Conservation (phyloP, 495 filamentous ascomycete species). For the Jackrogersella minutella region DNA sequence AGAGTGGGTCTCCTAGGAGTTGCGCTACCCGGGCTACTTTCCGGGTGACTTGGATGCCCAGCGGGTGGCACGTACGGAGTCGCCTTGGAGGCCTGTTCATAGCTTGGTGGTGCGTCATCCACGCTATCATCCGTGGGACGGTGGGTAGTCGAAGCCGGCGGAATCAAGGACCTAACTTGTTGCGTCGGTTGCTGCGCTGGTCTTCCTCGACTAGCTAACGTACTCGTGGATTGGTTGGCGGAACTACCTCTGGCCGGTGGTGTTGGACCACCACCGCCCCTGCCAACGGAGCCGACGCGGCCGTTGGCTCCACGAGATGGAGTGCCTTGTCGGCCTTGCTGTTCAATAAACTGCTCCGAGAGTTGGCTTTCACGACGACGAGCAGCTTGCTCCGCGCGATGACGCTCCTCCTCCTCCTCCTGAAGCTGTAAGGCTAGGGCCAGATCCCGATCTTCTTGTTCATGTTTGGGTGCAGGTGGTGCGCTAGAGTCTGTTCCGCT, state of each 20-base stretch:
- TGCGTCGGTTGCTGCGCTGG: conserved; percentile 48
- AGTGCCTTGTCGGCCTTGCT: conserved; percentile 51
- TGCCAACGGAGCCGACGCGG: conserved; percentile 37
- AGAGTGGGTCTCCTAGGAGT: conserved; percentile 29
- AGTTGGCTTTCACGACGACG: conserved; percentile 58
- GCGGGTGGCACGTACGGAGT: conserved; percentile 69
- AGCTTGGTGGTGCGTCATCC: conserved; percentile 76
- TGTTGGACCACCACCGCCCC: conserved; percentile 23
- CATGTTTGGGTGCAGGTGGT: conserved; percentile 52
- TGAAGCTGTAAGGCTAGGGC: conserved; percentile 82
- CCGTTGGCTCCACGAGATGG: conserved; percentile 27
- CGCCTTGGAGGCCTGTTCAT: conserved; percentile 78
- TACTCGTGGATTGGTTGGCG: conserved; percentile 37
- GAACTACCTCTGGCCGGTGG: conserved; percentile 35
- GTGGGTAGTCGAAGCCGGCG: conserved; percentile 46
- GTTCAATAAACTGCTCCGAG: conserved; percentile 66
- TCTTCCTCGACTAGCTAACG: conserved; percentile 27
- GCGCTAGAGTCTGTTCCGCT: conserved; percentile 36
- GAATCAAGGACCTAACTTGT: conserved; percentile 55
- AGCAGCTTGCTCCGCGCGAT: conserved; percentile 59
- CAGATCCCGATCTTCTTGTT: conserved; percentile 81
- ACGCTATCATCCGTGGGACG: conserved; percentile 57
- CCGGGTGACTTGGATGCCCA: conserved; percentile 64
- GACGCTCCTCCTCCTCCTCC: conserved; percentile 79
- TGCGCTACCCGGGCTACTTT: conserved; percentile 47